Conservation (phyloP, 2,329 filamentous ascomycete species). For the Arthrobotrys megalospora region DNA sequence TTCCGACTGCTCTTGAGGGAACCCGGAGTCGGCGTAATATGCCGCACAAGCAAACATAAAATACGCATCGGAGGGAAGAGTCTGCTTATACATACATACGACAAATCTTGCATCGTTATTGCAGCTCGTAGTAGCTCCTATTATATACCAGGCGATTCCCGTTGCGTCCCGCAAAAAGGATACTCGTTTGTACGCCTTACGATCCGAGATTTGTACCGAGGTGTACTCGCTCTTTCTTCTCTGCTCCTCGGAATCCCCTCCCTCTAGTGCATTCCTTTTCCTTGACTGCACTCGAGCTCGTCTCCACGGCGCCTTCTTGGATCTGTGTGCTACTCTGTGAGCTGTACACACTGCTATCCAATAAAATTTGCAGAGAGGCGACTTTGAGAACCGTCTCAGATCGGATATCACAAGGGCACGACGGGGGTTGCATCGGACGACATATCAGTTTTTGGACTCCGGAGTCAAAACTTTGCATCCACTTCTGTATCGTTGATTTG, state of each 20-base stretch:
- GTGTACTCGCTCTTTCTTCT: conserved; percentile 23
- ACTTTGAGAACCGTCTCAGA: conserved; percentile 3
- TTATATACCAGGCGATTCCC: conserved; percentile 37
- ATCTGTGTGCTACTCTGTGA: conserved; percentile 36
- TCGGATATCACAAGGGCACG: conserved; percentile 11
- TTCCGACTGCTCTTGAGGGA: background rate
- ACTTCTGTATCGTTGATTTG: conserved; percentile 3
- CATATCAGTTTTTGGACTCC: conserved; percentile 13
- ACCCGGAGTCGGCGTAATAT: conserved; percentile 12
- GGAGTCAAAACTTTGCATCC: conserved; percentile 1
- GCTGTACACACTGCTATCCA: conserved; percentile 28
- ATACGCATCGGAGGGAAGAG: background rate
- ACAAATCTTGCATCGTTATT: conserved; percentile 8
- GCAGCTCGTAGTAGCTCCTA: conserved; percentile 34
- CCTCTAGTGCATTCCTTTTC: conserved; percentile 34
- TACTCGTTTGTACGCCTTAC: conserved; percentile 32
- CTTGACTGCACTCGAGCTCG: background rate
- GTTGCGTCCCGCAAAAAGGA: conserved; percentile 19
- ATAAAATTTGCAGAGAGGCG: background rate
- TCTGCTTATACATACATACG: background rate
- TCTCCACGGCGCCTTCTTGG: conserved; percentile 1
- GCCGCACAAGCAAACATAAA: conserved; percentile 4
- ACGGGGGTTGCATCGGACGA: conserved; percentile 3
- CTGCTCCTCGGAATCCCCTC: background rate
- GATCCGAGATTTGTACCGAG: conserved; percentile 26